Evolutionary conservation across 768 basidiomycete species (phyloP), one percentile per base, ranked within the genome.

Genomic region (Megacollybia marginata): DNA sequence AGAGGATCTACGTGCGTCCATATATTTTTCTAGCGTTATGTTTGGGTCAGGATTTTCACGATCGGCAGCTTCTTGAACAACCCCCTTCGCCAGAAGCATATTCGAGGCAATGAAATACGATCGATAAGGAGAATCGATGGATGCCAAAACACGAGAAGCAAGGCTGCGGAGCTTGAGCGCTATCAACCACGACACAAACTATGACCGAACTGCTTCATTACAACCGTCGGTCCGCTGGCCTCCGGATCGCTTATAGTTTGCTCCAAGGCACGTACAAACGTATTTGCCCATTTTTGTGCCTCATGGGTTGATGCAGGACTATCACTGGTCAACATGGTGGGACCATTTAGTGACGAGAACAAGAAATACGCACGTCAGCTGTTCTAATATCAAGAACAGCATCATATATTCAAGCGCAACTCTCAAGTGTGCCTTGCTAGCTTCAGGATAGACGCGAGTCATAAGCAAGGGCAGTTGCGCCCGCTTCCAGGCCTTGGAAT

Each of bases 381-480:
- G 51, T 28, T 61, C 60, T 15, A 61, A 40, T n/a, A 59, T 55
- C 33, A 61, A 46, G 42, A 56, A 54, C 50, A 55, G 52, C 53
- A 48, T 58, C 55, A 59, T 55, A 3, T 23, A 52, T 7, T 57
- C 55, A 4, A 59, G 49, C 47, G 52, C 51, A 34, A 56, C 57
- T 15, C 49, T 53, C 34, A 61, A 42, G 38, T 54, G 55, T 10
- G 47, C 45, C 15, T 46, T 49, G 42, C 54, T 52, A 6, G 60
- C 56, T 5, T 54, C 48, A 16, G 58, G 60, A 50, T 56, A 59
- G 8, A 50, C 47, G 9, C 53, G 52, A 15, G 57, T 51, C 8
- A 56, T 54, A 18, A 58, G 49, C n/a, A 59, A 42, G 32, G 60
- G 55, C 35, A 59, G 50, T 42, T 59, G 54, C n/a, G 56, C 56